Base-by-base conservation (phyloP, 73 alveolate species). In the Stentor roeselii region DNA sequence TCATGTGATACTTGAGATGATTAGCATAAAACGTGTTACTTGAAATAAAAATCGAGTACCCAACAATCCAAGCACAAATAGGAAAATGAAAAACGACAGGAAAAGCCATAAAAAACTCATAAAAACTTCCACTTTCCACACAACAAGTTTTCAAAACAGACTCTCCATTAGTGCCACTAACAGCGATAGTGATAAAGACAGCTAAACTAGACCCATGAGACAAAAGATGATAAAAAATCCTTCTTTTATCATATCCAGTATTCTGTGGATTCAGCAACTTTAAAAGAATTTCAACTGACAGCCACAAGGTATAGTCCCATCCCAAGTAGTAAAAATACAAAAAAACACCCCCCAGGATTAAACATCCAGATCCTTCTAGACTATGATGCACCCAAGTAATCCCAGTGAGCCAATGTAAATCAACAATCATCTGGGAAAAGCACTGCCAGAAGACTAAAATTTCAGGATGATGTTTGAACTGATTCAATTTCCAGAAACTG, bases 371-470 rank as follows among this genome's bases (percentile, higher is more conserved):
- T 6, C 21, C 21, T 50, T 6, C 6, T 21, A 50, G 6, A 6
- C 67, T 50, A 21, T 6, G 21, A 11, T 21, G 6, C 67, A 50
- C 67, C 6, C 30, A 50, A 21, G 6, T 21, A 11, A 50, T 50
- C 6, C 67, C 67, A 11, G 67, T 50, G 21, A 50, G 21, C 67
- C 67, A 50, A 50, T 67, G 80, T 32, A 67, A 30, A 32, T 67
- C 80, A n/a, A 67, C 34, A 21, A 67, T 32, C n/a, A 21, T 15
- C 41, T 67, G 80, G 27, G 37, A 21, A 2, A 67, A 67, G 41
- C 80, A 67, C 2, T 67, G 80, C 37, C 80, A 67, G 41, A 67
- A 67, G 34, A 67, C 34, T 14, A 67, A 11, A 21, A 67, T 67
- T 32, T 32, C 80, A 21, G 80, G 80, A 40, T 67, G 80, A 27